Evolutionary conservation across 495 filamentous ascomycete genomes (phyloP).

Genomic region (Chaetomium fimeti): DNA sequence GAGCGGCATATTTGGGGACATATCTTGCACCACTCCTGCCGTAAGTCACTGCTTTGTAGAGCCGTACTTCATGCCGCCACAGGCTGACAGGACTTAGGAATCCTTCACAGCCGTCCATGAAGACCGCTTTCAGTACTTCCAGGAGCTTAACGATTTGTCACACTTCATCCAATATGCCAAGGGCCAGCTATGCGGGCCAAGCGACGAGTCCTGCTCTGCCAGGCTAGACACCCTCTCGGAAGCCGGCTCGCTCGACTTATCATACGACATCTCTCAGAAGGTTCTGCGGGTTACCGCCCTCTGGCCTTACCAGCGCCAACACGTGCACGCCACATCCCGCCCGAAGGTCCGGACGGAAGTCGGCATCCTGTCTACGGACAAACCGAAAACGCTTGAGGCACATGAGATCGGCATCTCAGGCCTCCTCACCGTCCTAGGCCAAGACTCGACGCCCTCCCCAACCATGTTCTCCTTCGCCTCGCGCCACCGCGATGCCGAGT

Average conservation of each 20-base stretch:
- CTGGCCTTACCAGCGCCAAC: slow-evolving; percentile 51
- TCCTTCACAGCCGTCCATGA: slow-evolving; percentile 66
- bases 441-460: slow-evolving; percentile 62
- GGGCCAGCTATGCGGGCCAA: slow-evolving; percentile 52
- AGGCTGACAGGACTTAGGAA: slow-evolving; percentile 45
- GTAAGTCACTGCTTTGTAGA: slow-evolving; percentile 40
- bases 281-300: slow-evolving; percentile 60
- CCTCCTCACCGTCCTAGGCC: slow-evolving; percentile 72
- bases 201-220: slow-evolving; percentile 38
- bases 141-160: slow-evolving; percentile 56
- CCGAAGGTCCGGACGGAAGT: slow-evolving; percentile 61
- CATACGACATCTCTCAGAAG: slow-evolving; percentile 71
- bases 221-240: slow-evolving; percentile 37
- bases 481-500: slow-evolving; percentile 64
- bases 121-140: slow-evolving; percentile 71
- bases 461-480: slow-evolving; percentile 89
- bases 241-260: slow-evolving; percentile 70
- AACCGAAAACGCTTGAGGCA: slow-evolving; percentile 55
- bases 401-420: slow-evolving; percentile 78
- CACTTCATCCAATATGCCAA: slow-evolving; percentile 58
- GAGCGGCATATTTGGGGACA: slow-evolving; percentile 57
- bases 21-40: slow-evolving; percentile 54
- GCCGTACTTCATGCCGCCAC: background rate
- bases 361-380: slow-evolving; percentile 72
- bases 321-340: slow-evolving; percentile 42